Evolutionary conservation across 495 filamentous ascomycete genomes (phyloP), one percentile per base, ranked within the genome.

Genomic region (Cryomyces minteri): DNA sequence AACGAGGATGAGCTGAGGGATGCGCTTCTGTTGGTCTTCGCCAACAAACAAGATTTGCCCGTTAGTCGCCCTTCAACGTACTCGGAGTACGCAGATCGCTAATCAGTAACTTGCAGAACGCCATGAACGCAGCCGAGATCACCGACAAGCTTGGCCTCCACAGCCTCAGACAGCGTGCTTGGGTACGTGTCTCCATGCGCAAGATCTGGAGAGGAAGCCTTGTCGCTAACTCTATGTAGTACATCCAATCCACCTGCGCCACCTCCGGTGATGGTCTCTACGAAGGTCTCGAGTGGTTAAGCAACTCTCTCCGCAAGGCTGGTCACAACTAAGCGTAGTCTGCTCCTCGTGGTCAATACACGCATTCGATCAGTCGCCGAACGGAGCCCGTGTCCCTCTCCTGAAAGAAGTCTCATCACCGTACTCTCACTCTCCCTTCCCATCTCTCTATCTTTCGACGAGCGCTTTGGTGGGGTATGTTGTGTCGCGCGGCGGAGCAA

Each of bases 1-100:
- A 99, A 99, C 70, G 90, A 99, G 73, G 90, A 99, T 61, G 90
- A 99, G 70, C 78, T 99, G 58, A 77, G 90, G 60, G 90, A 99
- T 69, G 90, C 90, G 54, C 77, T 94, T 56, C 80, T 99, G 55
- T 69, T 99, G 64, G 92, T 99, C 52, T 99, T 99, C 59, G 90
- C 90, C 72, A 99, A 99, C 83, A 99, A 99, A 74, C 90, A 99
- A 73, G 90, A 99, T 93, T 67, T 99, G 71, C 90, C 90, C 41
- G 88, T 94, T 72, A 63, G 87, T 63, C 45, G 37, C 25, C 33
- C 38, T 5, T 41, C 36, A 33, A 18, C 28, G 34, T 31, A 33
- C 38, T 33, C 4, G 5, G 39, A 39, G 25, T 8, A 30, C 31
- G 11, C 31, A 33, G 31, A 9, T 8, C 32, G 33, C 45, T 54